Conservation (phyloP, 1,284 basidiomycete genomes). For the Xerocomus subilludens region DNA sequence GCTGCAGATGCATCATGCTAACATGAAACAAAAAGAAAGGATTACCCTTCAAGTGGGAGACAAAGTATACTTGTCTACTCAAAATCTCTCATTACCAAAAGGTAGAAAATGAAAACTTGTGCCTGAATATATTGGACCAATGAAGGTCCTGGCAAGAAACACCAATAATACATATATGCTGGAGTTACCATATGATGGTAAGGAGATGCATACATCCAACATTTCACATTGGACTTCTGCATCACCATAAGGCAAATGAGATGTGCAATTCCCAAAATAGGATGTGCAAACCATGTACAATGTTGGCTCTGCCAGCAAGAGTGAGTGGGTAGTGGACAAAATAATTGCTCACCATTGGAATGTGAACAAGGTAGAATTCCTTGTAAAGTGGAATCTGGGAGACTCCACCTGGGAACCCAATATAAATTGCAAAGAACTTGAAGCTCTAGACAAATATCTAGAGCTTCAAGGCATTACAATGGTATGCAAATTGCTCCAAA, state of each 20-base stretch:
- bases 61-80: not conserved
- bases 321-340: not conserved
- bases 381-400: not conserved
- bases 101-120: not conserved
- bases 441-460: slow-evolving; percentile 14
- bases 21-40: not conserved
- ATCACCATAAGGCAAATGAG: not conserved
- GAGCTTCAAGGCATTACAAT: not conserved
- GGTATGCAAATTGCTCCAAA: not conserved
- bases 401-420: slow-evolving; percentile 1
- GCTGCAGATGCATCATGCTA: not conserved
- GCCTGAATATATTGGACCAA: not conserved
- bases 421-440: not conserved
- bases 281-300: not conserved
- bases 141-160: not conserved
- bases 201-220: not conserved
- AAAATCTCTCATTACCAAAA: not conserved
- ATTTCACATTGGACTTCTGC: not conserved
- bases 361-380: not conserved
- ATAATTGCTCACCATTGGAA: not conserved
- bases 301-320: not conserved
- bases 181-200: not conserved
- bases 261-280: not conserved
- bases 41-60: not conserved
- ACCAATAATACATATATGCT: not conserved